Percentiles rank a stretch among this genome's conserved stretches.
Conservation (phyloP, 306 rosid genomes). For the Mucuna pruriens region DNA sequence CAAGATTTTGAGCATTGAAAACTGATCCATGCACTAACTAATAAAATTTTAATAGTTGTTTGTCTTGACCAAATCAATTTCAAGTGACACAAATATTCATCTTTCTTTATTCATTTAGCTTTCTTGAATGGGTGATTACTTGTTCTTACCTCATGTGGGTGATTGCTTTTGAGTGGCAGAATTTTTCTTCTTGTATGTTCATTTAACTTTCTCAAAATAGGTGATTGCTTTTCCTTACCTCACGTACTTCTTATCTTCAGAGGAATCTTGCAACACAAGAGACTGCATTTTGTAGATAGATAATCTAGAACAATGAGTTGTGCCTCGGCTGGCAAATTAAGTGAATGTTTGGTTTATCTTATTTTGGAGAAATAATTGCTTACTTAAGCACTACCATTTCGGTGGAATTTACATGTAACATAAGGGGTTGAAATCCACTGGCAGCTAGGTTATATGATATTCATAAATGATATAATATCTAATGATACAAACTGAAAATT, state of each 20-base stretch:
- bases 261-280: neutral
- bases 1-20: neutral
- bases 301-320: neutral
- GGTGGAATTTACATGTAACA: neutral
- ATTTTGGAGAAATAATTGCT: neutral
- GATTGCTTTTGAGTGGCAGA: neutral
- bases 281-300: neutral
- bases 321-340: neutral
- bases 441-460: no score
- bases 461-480: no score
- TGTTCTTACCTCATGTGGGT: neutral
- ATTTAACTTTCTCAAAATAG: neutral
- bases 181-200: neutral
- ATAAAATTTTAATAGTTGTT: neutral
- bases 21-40: neutral
- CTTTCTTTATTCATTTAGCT: neutral
- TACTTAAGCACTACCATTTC: neutral
- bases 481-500: no score
- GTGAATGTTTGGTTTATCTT: neutral
- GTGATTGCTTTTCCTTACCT: neutral
- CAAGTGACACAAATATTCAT: neutral
- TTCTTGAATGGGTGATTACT: slow-evolving; percentile 7
- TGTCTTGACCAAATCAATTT: slow-evolving; percentile 8
- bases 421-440: neutral
- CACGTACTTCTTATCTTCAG: neutral